Percentiles rank a stretch among this genome's conserved stretches.
Conservation (phyloP, 768 basidiomycete genomes). For the Auricularia cornea region DNA sequence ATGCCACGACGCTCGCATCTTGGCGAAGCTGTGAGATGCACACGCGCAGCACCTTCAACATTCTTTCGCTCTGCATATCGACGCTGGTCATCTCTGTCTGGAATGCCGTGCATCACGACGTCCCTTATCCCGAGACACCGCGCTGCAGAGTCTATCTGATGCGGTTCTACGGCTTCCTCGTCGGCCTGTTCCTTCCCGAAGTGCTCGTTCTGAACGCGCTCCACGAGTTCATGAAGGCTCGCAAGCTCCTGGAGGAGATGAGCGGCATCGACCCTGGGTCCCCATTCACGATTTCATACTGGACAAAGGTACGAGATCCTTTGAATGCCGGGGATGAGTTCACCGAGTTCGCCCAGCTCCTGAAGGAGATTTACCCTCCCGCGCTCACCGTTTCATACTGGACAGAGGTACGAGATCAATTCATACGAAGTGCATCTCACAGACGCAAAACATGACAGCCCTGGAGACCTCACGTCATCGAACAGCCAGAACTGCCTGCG, state of each 20-base stretch:
- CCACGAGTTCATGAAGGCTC: neutral
- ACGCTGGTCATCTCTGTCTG: constrained; percentile 11
- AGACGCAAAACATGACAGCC: no score
- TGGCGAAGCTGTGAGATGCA: neutral
- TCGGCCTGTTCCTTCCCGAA: constrained; percentile 8
- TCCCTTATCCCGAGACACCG: neutral
- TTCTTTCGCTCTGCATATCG: constrained; percentile 7
- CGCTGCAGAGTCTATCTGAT: neutral
- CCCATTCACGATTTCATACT: neutral
- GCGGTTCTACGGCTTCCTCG: neutral
- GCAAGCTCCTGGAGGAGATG: neutral
- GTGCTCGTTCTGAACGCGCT: constrained; percentile 3
- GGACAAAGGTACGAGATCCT: no score
- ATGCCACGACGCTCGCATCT: neutral
- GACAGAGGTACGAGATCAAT: no score
- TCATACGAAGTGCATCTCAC: no score
- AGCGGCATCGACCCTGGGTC: neutral
- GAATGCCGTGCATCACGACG: constrained; percentile 8
- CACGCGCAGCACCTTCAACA: constrained; percentile 8
- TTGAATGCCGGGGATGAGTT: no score
- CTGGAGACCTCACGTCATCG: no score
- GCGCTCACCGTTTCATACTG: no score
- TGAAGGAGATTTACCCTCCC: no score
- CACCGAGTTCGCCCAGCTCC: no score
- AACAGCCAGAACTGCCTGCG: no score